Conservation (phyloP, 1,284 basidiomycete genomes). For the Puccinia polysora region DNA sequence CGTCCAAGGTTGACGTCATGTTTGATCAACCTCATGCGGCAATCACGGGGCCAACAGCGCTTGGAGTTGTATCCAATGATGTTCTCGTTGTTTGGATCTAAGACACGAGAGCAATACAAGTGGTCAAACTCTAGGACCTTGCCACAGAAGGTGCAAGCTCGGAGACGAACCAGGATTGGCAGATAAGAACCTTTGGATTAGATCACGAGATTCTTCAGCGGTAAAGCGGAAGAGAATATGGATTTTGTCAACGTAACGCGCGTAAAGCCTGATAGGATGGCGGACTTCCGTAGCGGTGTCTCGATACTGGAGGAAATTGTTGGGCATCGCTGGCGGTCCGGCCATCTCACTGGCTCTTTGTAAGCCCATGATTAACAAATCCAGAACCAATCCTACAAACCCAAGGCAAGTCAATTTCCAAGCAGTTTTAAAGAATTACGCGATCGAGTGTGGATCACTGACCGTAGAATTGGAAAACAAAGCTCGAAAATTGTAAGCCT, state of each 20-base stretch:
- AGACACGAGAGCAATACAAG: not conserved
- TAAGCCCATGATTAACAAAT: slow-evolving; percentile 85
- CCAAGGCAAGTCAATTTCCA: slow-evolving; percentile 8
- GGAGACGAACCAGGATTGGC: slow-evolving; percentile 55
- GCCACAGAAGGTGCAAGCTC: slow-evolving; percentile 90
- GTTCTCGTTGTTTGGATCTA: slow-evolving; percentile 70
- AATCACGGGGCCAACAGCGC: slow-evolving; percentile 97
- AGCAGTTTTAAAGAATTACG: too few species aligned
- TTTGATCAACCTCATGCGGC: slow-evolving; percentile 98
- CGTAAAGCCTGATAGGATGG: slow-evolving; percentile 86
- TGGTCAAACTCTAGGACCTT: not conserved
- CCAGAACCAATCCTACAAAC: slow-evolving; percentile 55
- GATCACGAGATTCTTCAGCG: slow-evolving; percentile 94
- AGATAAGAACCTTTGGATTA: slow-evolving; percentile 73
- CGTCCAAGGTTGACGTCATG: slow-evolving; percentile 98
- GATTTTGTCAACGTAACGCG: slow-evolving; percentile 84
- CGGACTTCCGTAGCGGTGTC: slow-evolving; percentile 87
- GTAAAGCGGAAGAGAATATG: slow-evolving; percentile 96
- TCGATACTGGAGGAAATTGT: slow-evolving; percentile 91
- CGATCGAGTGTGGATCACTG: too few species aligned
- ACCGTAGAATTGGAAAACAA: slow-evolving; percentile 95
- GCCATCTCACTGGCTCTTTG: slow-evolving; percentile 95
- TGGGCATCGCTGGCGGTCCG: slow-evolving; percentile 87
- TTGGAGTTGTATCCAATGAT: slow-evolving; percentile 99
- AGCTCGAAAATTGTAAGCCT: slow-evolving; percentile 90